Evolutionary conservation across 2,329 filamentous ascomycete species (phyloP), one percentile per base, ranked within the genome.

Genomic region (Xylaria polymorpha): DNA sequence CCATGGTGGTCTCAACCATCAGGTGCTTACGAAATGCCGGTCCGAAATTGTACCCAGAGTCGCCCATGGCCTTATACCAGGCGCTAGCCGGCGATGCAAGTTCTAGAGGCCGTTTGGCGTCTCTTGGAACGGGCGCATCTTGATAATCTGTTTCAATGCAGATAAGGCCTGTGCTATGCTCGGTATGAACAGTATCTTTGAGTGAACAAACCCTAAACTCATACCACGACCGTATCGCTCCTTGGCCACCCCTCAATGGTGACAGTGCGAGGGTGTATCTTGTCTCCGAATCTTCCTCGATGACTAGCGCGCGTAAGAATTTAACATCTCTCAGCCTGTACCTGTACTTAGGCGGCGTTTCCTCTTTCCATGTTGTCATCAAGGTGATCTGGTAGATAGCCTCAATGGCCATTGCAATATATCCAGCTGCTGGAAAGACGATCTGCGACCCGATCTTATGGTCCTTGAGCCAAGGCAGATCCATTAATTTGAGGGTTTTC

Each of bases 361-460:
- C 44, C 20, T 62, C 51, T n/a, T 35, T 51, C 59, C 51, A 61
- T 25, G 18, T 12, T 35, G 58, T 61, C 48, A 56, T 55, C 18
- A 37, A n/a, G 8, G 41, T 56, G 4, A 25, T 75, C 61, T 78
- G 77, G 22, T 72, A 76, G n/a, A 78, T 50, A 6, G 77, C 78
- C 59, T 79, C 78, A 0, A 78, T 3, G 0, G 73, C 77, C 73
- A 83, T 78, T 1, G 80, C 74, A 0, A 80, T 72, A n/a, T 74
- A 77, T 1, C 80, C 83, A 4, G 80, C 75, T 1, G 76, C 83
- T 37, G 84, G 81, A 37, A 83, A 79, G 60, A 85, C 74, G 41
- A 81, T 79, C 25, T 84, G 76, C 58, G 77, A 78, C n/a, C 84
- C 82, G 76, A 85, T 80, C 25, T 73, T 71, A 75, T 85, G 85